phyloP scores from a whole-genome alignment of 352 stramenopile genomes.

The Globisporangium spinosum region DNA sequence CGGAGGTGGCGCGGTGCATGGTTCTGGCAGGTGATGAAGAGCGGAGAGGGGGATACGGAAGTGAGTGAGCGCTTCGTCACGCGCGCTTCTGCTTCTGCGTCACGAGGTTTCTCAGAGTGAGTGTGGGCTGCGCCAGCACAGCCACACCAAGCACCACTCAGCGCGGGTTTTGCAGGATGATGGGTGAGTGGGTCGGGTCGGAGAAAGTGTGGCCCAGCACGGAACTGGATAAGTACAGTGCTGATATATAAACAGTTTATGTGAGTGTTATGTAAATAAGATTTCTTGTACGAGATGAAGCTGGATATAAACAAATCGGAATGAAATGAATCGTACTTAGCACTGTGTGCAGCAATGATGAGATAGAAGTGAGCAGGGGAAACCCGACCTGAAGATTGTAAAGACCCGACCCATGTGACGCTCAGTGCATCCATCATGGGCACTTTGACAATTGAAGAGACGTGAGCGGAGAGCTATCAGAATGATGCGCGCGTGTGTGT shows the following conservation, averaged over 20 bases:
- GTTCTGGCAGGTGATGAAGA: not conserved
- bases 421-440: not conserved
- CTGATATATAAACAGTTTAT: not conserved
- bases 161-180: not conserved
- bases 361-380: not conserved
- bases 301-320: no score
- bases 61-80: constrained; percentile 9
- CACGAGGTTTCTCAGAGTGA: constrained; percentile 14
- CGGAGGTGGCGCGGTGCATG: constrained; percentile 15
- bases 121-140: not conserved
- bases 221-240: not conserved
- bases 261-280: no score
- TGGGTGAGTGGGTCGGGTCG: constrained; percentile 2
- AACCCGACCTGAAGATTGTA: not conserved
- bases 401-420: not conserved
- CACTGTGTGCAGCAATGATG: not conserved
- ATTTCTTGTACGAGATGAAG: no score
- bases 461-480: not conserved
- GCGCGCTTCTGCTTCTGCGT: constrained; percentile 10
- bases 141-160: constrained; percentile 20
- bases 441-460: not conserved
- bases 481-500: not conserved
- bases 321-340: no score
- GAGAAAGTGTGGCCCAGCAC: not conserved
- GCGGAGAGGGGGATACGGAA: not conserved